Evolutionary conservation across 169 alveolate species (phyloP).

Genomic region (Cryptosporidium sp.): DNA sequence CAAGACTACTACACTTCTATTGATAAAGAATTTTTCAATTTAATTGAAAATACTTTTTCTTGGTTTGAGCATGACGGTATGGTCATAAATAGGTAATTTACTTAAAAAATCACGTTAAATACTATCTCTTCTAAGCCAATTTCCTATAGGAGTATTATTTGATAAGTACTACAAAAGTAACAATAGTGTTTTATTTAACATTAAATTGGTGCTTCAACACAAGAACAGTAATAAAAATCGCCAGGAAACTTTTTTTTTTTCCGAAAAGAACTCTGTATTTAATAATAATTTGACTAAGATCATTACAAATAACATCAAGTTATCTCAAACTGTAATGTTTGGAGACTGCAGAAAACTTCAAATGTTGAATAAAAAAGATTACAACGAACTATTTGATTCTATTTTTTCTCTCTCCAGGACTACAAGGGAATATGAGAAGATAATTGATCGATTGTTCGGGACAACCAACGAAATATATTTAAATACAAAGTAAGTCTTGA

Average conservation of each 20-base stretch:
- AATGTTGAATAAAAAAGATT: constrained; percentile 29
- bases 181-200: neutral
- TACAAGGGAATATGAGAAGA: constrained; percentile 24
- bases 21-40: constrained; percentile 23
- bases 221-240: neutral
- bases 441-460: constrained; percentile 15
- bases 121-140: constrained; percentile 4
- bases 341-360: constrained; percentile 53
- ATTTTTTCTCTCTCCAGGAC: constrained; percentile 21
- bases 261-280: neutral
- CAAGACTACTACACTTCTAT: constrained; percentile 39
- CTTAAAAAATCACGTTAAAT: neutral
- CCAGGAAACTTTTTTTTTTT: neutral
- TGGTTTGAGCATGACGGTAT: constrained; percentile 49
- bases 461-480: constrained; percentile 16
- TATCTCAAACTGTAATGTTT: constrained; percentile 44
- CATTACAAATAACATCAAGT: constrained; percentile 40
- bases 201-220: constrained; percentile 9
- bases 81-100: constrained; percentile 49
- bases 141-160: constrained; percentile 44
- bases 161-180: constrained; percentile 14
- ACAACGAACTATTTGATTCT: constrained; percentile 4
- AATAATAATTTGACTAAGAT: neutral
- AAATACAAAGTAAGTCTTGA: constrained; percentile 29
- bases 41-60: constrained; percentile 1